Evolutionary conservation across 148 eudicot genomes (phyloP), one percentile per base, ranked within the genome.

Genomic region (Rhododendron henanense): DNA sequence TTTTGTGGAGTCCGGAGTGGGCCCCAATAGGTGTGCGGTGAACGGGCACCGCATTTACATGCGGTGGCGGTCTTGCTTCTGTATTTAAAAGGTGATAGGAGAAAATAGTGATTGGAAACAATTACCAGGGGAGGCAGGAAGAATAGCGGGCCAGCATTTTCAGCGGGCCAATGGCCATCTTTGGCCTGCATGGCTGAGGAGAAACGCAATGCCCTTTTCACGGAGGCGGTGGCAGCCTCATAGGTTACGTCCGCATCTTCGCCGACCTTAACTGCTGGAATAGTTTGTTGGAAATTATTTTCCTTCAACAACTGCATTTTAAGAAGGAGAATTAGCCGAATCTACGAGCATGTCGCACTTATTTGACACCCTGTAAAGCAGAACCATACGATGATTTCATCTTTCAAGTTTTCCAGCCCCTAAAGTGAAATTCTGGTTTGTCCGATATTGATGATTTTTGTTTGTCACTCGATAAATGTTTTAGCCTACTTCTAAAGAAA

Each of bases 151-250:
- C 88, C 88, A 0, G 88, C 85, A 75, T 86, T 86, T 63, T 86
- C 88, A 2, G 88, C 88, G 3, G 88, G 81, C 88, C 88, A 86
- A 28, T 86, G n/a, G n/a, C n/a, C n/a, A n/a, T n/a, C n/a, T n/a
- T n/a, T n/a, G n/a, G n/a, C n/a, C n/a, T n/a, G n/a, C 76, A 86
- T 86, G 4, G 85, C 88, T 2, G 63, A 78, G 19, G 47, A 45
- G 55, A 82, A 86, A 6, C 23, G 45, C 13, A 83, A 33, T 2
- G 85, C 88, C 50, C 85, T 76, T 59, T 86, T 82, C 47, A 86
- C 2, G 11, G 88, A 28, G 10, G 19, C 19, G 3, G 81, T 76
- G 78, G 85, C 48, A 37, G 41, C 80, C 18, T 76, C 88, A 10
- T 44, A 47, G 63, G 82, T 86, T 9, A 86, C 77, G 21, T 86